phyloP scores from a whole-genome alignment of 148 eudicot genomes.

The Hydrangea macrophylla region DNA sequence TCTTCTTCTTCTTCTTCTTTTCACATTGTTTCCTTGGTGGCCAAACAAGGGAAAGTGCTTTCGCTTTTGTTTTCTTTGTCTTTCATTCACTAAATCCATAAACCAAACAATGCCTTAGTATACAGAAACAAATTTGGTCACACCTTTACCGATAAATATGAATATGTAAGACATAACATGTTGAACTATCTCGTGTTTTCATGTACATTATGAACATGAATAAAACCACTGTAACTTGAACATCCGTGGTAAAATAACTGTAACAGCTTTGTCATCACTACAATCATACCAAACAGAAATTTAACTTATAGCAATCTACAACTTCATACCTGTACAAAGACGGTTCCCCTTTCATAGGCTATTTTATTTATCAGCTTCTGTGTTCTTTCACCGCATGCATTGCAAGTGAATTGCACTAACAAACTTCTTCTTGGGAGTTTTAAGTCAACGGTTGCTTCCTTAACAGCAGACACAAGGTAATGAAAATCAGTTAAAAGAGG shows the following conservation, averaged over 20 bases:
- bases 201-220: not conserved
- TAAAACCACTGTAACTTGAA: not conserved
- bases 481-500: not conserved
- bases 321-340: constrained; percentile 78
- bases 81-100: no score
- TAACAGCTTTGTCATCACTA: constrained; percentile 1
- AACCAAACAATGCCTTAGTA: no score
- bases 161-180: not conserved
- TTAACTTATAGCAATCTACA: not conserved
- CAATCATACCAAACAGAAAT: not conserved
- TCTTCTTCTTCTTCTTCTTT: no score
- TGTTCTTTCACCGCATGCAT: constrained; percentile 77
- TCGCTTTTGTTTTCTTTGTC: no score
- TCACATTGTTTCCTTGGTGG: no score
- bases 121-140: no score
- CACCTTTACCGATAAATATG: no score
- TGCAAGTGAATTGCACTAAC: constrained; percentile 79
- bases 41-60: no score
- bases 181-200: not conserved
- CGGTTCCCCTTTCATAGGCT: constrained; percentile 94
- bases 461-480: constrained; percentile 9
- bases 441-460: constrained; percentile 66
- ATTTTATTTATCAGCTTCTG: constrained; percentile 70
- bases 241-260: not conserved
- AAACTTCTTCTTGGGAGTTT: constrained; percentile 88